Percentiles rank a stretch among this genome's conserved stretches.
phyloP scores from a whole-genome alignment of 257 asterid species.

The Henckelia pumila region DNA sequence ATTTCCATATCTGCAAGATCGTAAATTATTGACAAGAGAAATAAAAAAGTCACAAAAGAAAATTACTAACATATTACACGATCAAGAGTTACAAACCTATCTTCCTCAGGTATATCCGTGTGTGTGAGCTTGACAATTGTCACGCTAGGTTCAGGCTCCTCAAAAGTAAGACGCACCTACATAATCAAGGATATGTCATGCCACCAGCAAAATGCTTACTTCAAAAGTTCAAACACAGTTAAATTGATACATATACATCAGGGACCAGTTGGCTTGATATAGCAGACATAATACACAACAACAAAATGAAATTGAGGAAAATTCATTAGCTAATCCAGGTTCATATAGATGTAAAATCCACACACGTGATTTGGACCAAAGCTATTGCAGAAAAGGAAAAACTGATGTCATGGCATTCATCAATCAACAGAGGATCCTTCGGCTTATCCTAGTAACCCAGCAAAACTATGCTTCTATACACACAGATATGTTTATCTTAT shows the following conservation, averaged over 20 bases:
- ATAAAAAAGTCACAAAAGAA: not conserved
- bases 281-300: not conserved
- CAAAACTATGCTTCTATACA: not conserved
- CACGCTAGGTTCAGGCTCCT: slow-evolving; percentile 85
- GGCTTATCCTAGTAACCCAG: not conserved
- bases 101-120: slow-evolving; percentile 87
- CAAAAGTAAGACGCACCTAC: slow-evolving; percentile 77
- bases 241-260: not conserved
- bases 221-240: not conserved
- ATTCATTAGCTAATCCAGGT: not conserved
- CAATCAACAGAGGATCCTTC: not conserved
- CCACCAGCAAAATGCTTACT: slow-evolving; percentile 11
- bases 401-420: not conserved
- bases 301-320: not conserved
- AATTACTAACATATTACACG: not conserved
- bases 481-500: too few relatives aligned
- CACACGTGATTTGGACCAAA: too few relatives aligned
- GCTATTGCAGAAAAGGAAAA: not conserved
- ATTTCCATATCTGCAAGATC: slow-evolving; percentile 64
- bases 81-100: slow-evolving; percentile 58
- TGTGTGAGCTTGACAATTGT: slow-evolving; percentile 76
- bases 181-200: slow-evolving; percentile 6
- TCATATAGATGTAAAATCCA: not conserved
- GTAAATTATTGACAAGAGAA: slow-evolving; percentile 2
- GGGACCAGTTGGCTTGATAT: not conserved